Evolutionary conservation across 2,329 filamentous ascomycete species (phyloP), one percentile per base, ranked within the genome.

Genomic region (Phyllosticta capitalensis): DNA sequence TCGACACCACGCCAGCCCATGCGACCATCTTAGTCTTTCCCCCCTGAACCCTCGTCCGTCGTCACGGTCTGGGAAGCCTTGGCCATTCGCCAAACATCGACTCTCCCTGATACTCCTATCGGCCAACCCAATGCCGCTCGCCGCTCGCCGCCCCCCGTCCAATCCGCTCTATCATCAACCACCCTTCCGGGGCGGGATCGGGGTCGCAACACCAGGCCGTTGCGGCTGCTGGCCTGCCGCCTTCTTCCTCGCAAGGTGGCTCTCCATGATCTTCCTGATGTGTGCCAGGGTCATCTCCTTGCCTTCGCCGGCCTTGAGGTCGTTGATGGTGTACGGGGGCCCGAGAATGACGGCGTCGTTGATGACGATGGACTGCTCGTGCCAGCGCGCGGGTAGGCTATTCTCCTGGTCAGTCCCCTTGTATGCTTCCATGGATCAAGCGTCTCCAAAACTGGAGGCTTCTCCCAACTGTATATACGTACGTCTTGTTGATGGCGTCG

Each of bases 281-380:
- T 75, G 72, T 12, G 67, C 68, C 22, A 78, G 65, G 4, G 71
- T 72, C 58, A 74, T 70, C 58, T 72, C 71, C 65, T 78, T 77
- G 50, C 74, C 73, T 59, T 72, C 67, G 2, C 71, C 66, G 5
- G 75, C 76, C 61, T 71, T 72, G 67, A 83, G 82, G 66, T 81
- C 80, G 52, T 83, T 81, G 21, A 79, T 70, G 6, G 75, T 76
- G 67, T 86, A 87, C 1, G 83, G 83, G 14, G 81, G 74, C 20
- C 78, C 71, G 61, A 87, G 81, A 58, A 83, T 73, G 58, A 85
- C 83, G 3, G 79, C 77, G 64, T 86, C 83, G 56, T 81, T 81
- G 54, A 85, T 80, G 58, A 86, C 76, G 63, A 87, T 86, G 55
- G 76, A 76, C 33, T 76, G 73, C 19, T 79, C 80, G 64, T 82